phyloP scores from a whole-genome alignment of 2,329 filamentous ascomycete genomes.

The Cyphellophora europaea region DNA sequence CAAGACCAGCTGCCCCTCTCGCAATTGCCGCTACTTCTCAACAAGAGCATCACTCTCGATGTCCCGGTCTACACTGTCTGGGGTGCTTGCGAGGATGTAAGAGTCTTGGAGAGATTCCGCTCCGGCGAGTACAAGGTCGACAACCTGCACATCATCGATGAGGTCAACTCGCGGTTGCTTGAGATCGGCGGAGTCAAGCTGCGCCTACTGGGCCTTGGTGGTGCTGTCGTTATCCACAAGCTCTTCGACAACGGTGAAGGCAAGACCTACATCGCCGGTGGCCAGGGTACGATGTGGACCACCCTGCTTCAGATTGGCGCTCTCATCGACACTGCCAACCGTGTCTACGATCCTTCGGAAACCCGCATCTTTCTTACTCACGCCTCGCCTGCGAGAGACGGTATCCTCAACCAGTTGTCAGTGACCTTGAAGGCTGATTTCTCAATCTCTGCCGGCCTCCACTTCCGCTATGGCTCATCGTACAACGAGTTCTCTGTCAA shows the following conservation, averaged over 20 bases:
- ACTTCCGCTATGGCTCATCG: constrained; percentile 97
- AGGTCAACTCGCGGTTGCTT: constrained; percentile 89
- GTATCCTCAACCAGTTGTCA: constrained; percentile 92
- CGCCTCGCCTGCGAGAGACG: constrained; percentile 90
- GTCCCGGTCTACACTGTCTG: constrained; percentile 98
- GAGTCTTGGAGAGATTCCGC: constrained; percentile 92
- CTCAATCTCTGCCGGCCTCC: constrained; percentile 90
- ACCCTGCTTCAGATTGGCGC: constrained; percentile 97
- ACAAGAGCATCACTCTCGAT: constrained; percentile 80
- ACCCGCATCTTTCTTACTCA: constrained; percentile 95
- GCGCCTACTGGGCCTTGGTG: constrained; percentile 82
- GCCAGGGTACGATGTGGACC: constrained; percentile 99
- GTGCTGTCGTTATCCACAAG: constrained; percentile 99
- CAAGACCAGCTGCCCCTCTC: constrained; percentile 81
- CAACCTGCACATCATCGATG: constrained; percentile 97
- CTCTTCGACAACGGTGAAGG: constrained; percentile 98
- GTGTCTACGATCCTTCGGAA: constrained; percentile 96
- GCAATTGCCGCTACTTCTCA: constrained; percentile 80
- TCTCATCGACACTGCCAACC: constrained; percentile 92
- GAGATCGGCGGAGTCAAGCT: constrained; percentile 95
- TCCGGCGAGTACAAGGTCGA: constrained; percentile 96
- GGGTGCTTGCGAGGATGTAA: constrained; percentile 97
- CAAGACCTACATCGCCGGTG: constrained; percentile 93
- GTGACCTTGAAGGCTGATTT: constrained; percentile 97
- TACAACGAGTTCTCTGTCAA: constrained; percentile 99